Evolutionary conservation across 2,329 filamentous ascomycete species (phyloP), one percentile per base, ranked within the genome.

Genomic region (Beauveria pseudobassiana): DNA sequence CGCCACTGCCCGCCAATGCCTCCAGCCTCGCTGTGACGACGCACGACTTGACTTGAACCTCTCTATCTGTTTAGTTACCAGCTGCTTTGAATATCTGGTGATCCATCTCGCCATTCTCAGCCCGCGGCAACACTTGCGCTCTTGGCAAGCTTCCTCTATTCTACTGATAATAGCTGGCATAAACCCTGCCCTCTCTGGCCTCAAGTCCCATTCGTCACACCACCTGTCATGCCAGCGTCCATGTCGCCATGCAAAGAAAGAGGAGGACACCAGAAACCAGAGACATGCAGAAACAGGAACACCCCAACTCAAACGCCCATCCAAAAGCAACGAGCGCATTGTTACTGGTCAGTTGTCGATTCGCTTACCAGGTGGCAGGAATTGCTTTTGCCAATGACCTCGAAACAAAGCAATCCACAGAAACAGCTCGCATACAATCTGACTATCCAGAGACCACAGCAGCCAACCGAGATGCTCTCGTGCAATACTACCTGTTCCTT

Each of bases 281-380:
- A 56, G n/a, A 56, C 40, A 56, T 28, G 20, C 26, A 24, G 24
- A 24, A 40, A 45, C 38, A n/a, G 42, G 43, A 30, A 24, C 28
- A 22, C 20, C 46, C 10, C 48, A 54, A 20, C 38, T 40, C 12
- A 22, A 53, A 55, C 59, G 59, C 50, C 55, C 50, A 48, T 22
- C 26, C 50, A 61, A 46, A 61, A 54, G 59, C 59, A 54, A 46
- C 6, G 26, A 53, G 26, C 57, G 45, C 24, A 54, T 60, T 57
- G 43, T 57, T n/a, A 40, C n/a, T 48, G 54, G 34, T 38, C 34
- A 38, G 34, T 14, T 38, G 42, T 7, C 20, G 28, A 45, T 49
- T 30, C 54, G 54, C 43, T 38, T 38, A 38, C 34, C 34, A 38
- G 14, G 43, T 48, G 54, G 43, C 43, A 18, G 48, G 30, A 48